Evolutionary conservation across 2,329 filamentous ascomycete species (phyloP).

Genomic region (Lecanosticta acicola): DNA sequence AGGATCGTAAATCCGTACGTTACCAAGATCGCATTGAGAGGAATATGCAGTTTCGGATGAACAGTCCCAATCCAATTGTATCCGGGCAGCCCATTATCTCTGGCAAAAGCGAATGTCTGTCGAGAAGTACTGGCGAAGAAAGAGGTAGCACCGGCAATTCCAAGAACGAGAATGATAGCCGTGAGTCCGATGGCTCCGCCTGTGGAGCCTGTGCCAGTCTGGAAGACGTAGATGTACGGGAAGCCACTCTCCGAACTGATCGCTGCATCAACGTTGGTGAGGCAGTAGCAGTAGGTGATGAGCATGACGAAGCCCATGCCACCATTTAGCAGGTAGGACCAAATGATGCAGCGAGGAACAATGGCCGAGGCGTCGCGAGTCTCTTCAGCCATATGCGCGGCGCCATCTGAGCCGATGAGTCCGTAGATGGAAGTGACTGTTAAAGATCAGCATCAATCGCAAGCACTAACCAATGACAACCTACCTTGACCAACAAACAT

Average conservation of each 20-base stretch:
- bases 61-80: slow-evolving; percentile 31
- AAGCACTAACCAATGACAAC: no score
- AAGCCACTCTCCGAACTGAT: slow-evolving; percentile 13
- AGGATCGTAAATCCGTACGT: slow-evolving; percentile 28
- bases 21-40: slow-evolving; percentile 32
- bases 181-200: slow-evolving; percentile 20
- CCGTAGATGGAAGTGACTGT: background rate
- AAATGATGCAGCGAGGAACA: slow-evolving; percentile 23
- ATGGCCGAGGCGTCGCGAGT: slow-evolving; percentile 5
- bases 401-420: slow-evolving; percentile 9
- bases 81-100: slow-evolving; percentile 36
- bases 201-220: slow-evolving; percentile 18
- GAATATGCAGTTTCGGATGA: slow-evolving; percentile 27
- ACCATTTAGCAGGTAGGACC: slow-evolving; percentile 8
- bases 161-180: slow-evolving; percentile 20
- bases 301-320: slow-evolving; percentile 12
- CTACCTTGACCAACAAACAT: slow-evolving; percentile 12
- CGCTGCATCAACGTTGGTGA: slow-evolving; percentile 14
- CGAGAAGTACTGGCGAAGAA: slow-evolving; percentile 39
- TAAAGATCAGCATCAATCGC: background rate
- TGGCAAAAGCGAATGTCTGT: slow-evolving; percentile 41
- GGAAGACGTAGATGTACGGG: slow-evolving; percentile 26
- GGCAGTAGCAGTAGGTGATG: slow-evolving; percentile 22
- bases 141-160: slow-evolving; percentile 17
- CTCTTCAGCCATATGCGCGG: slow-evolving; percentile 18